Percentiles rank a stretch among this genome's conserved stretches.
Evolutionary conservation across 2,329 filamentous ascomycete genomes (phyloP).

Genomic region (Calonectria fujianensis): DNA sequence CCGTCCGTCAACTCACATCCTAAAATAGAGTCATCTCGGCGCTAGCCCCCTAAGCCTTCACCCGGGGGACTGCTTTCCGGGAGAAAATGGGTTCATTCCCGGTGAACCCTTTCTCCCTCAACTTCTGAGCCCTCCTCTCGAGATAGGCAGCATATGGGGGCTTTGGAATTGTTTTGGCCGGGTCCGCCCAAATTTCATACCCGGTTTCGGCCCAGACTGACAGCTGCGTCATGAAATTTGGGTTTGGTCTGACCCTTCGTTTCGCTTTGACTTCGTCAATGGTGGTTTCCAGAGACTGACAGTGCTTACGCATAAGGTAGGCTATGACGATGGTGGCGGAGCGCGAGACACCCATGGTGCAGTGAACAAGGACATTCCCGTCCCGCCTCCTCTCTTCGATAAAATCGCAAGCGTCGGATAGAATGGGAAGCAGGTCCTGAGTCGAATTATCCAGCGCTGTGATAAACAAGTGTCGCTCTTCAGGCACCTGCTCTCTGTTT

Average conservation of each 20-base stretch:
- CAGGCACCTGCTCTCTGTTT: slow-evolving; percentile 10
- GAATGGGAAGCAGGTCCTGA: slow-evolving; percentile 5
- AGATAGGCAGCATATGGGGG: slow-evolving; percentile 8
- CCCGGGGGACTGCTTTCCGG: background rate
- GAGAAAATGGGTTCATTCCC: slow-evolving; percentile 4
- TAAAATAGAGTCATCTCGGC: background rate
- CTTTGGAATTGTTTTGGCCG: slow-evolving; percentile 3
- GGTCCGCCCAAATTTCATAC: slow-evolving; percentile 9
- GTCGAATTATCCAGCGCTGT: slow-evolving; percentile 10
- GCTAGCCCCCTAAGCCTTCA: slow-evolving; percentile 5
- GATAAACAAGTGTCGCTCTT: slow-evolving; percentile 18
- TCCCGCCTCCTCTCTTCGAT: slow-evolving; percentile 11
- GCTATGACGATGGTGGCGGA: slow-evolving; percentile 22
- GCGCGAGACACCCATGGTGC: slow-evolving; percentile 21
- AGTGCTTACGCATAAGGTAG: slow-evolving; percentile 22
- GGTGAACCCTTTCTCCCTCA: background rate
- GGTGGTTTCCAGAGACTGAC: background rate
- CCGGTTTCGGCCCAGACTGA: slow-evolving; percentile 14
- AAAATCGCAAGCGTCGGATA: slow-evolving; percentile 7
- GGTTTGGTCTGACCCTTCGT: slow-evolving; percentile 14
- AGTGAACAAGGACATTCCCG: slow-evolving; percentile 16
- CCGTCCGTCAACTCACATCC: background rate
- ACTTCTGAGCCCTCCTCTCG: slow-evolving; percentile 3
- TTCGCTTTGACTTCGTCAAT: background rate
- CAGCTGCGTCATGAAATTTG: slow-evolving; percentile 11